Evolutionary conservation across 1,139 yeast genomes (phyloP).

Genomic region (Hansenula anomala): DNA sequence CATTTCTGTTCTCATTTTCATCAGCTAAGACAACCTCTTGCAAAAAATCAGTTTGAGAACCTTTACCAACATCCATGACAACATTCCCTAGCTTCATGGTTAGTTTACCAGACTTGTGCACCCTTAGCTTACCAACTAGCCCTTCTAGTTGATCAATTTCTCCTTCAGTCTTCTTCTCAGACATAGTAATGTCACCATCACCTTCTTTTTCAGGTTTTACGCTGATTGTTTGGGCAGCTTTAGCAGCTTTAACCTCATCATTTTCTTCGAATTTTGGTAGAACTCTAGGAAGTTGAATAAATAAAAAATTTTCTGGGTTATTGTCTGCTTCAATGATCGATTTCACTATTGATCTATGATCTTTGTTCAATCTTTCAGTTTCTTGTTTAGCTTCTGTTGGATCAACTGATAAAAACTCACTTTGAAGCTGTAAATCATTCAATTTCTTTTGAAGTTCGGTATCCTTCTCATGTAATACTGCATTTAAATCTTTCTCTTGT

Average conservation of each 20-base stretch:
- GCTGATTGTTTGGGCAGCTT: slow-evolving; percentile 7
- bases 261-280: slow-evolving; percentile 47
- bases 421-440: slow-evolving; percentile 21
- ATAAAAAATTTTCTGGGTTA: slow-evolving; percentile 37
- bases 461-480: slow-evolving; percentile 26
- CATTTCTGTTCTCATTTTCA: slow-evolving; percentile 36
- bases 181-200: slow-evolving; percentile 9
- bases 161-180: slow-evolving; percentile 5
- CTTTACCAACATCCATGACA: slow-evolving; percentile 64
- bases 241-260: neutral
- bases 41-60: slow-evolving; percentile 66
- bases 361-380: slow-evolving; percentile 25
- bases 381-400: slow-evolving; percentile 30
- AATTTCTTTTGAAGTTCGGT: slow-evolving; percentile 23
- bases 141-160: slow-evolving; percentile 37
- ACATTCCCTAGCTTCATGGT: slow-evolving; percentile 71
- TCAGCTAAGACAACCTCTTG: slow-evolving; percentile 69
- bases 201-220: slow-evolving; percentile 14
- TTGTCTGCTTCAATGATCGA: slow-evolving; percentile 28
- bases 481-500: slow-evolving; percentile 21
- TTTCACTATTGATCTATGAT: slow-evolving; percentile 30
- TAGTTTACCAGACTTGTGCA: slow-evolving; percentile 78
- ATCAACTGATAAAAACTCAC: slow-evolving; percentile 24
- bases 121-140: slow-evolving; percentile 62
- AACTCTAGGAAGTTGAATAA: slow-evolving; percentile 69